These are phyloP conservation scores for Pestalotiopsis sp. DNA, from an alignment of 2,329 filamentous ascomycete genomes.

Conservation along the genomic window DNA sequence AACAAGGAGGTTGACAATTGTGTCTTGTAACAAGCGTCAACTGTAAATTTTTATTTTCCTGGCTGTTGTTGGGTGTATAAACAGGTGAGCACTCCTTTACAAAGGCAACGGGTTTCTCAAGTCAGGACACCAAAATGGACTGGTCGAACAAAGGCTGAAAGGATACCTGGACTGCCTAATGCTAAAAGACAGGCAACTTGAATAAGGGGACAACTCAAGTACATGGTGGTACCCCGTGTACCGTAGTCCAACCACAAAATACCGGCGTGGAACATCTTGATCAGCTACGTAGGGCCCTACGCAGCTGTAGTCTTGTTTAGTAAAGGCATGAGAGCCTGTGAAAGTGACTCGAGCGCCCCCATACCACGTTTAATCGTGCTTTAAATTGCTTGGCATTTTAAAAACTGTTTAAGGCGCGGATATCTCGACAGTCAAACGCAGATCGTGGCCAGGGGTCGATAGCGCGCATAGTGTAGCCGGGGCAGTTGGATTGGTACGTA, in stretches of 20 bases:
- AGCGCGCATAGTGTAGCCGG: not conserved
- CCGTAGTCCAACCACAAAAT: too few species aligned
- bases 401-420: slow-evolving; percentile 8
- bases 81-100: not conserved
- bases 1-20: not conserved
- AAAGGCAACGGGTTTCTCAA: not conserved
- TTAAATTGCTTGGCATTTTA: slow-evolving; percentile 11
- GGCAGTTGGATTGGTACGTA: not conserved
- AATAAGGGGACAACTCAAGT: not conserved
- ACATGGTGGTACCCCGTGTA: not conserved
- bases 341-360: not conserved
- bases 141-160: not conserved
- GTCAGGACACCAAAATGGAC: not conserved
- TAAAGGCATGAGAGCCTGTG: not conserved
- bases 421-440: slow-evolving; percentile 6
- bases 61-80: not conserved
- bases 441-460: slow-evolving; percentile 8
- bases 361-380: slow-evolving; percentile 6
- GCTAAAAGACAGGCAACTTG: not conserved
- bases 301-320: not conserved
- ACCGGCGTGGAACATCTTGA: not conserved
- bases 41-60: not conserved
- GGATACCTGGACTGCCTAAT: not conserved
- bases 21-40: not conserved
- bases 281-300: not conserved